A percentile compares a stretch with the other conserved stretches of the same genome.
phyloP scores from a whole-genome alignment of 768 basidiomycete genomes.

The Austroboletus eburneus region DNA sequence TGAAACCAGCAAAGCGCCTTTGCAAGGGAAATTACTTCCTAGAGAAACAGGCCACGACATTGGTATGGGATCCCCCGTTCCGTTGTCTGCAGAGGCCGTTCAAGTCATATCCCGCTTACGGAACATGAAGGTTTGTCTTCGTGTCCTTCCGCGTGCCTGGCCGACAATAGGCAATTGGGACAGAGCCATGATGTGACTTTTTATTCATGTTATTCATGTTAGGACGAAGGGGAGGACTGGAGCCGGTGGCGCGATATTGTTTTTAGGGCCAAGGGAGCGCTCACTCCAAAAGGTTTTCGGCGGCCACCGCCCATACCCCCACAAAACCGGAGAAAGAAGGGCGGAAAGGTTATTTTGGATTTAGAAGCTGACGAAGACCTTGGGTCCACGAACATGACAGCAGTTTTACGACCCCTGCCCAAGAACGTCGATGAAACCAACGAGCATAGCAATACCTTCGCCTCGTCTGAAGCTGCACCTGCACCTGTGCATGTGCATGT shows the following conservation, averaged over 20 bases:
- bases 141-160: background rate
- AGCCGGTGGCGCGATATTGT: constrained; percentile 84
- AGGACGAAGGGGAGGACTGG: constrained; percentile 90
- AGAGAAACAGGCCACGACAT: constrained; percentile 86
- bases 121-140: constrained; percentile 66
- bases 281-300: constrained; percentile 34
- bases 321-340: constrained; percentile 55
- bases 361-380: constrained; percentile 1
- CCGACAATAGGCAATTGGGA: background rate
- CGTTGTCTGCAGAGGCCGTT: constrained; percentile 72
- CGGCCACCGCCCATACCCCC: constrained; percentile 46
- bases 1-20: background rate
- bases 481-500: background rate
- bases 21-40: constrained; percentile 51
- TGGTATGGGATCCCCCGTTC: constrained; percentile 82
- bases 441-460: no score
- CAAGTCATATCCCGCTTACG: constrained; percentile 73
- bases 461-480: no score
- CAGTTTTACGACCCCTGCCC: no score
- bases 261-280: constrained; percentile 66
- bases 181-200: background rate
- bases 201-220: background rate
- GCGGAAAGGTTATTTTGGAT: constrained; percentile 36
- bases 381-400: no score
- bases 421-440: no score